Evolutionary conservation across 768 basidiomycete genomes (phyloP), one percentile per base, ranked within the genome.

Genomic region (Cubamyces sp.): DNA sequence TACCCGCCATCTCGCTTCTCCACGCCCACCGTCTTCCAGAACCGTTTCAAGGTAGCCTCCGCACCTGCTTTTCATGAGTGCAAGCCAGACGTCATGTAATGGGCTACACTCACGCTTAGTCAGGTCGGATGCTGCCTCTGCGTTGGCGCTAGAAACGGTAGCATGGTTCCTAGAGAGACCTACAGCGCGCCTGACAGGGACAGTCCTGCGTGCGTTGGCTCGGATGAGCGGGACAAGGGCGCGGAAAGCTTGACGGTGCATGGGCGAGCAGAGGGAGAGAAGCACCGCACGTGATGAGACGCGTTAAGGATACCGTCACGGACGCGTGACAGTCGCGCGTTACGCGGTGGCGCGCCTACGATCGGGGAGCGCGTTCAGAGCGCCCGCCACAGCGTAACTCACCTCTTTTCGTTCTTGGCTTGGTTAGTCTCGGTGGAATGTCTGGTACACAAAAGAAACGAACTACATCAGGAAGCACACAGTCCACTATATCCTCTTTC

Each of bases 1-100:
- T 87, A 76, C 34, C 76, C 74, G 62, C 83, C 78, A 5, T 76
- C 79, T 63, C 82, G 82, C 57, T 80, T 75, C 64, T 90, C 86
- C 57, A 98, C 79, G 18, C 84, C 84, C n/a, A 96, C 97, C 0
- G 83, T 84, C 71, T 94, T 95, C 97, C 97, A 99, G 73, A 98
- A 98, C 25, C 97, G 81, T 66, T 90, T 89, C 74, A 92, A 79
- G 1, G 92, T 91, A 41, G 86, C 84, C 75, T 97, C 93, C 12
- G 92, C 94, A 62, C 90, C 95, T 97, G 68, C 8, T 5, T 15
- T 11, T 6, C 12, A 42, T 49, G 46, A 39, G 11, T 15, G 61
- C 28, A 14, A 14, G 6, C 15, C 11, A n/a, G 26, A 23, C 15
- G 37, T 21, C 40, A 54, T 30, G 14, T 51, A 47, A 19, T 46